Percentiles rank a stretch among this genome's conserved stretches.
Conservation (phyloP, 345 rosid species). For the Eucalyptus lansdowneana region DNA sequence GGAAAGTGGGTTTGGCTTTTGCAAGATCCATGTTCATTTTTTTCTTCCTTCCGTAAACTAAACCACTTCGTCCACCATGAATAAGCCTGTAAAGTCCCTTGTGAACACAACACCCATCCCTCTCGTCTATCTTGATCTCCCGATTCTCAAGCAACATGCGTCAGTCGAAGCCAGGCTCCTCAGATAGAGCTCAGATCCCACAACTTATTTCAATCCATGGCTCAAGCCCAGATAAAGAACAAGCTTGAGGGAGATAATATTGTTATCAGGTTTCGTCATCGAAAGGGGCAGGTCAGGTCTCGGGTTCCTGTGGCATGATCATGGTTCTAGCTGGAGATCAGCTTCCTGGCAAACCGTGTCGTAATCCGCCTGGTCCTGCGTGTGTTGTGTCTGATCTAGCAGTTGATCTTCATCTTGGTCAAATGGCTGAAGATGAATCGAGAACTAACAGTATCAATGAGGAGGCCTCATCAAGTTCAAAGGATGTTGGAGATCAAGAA, state of each 20-base stretch:
- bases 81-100: not conserved
- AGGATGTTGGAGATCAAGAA: slow-evolving; percentile 11
- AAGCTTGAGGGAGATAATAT: not conserved
- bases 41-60: slow-evolving; percentile 8
- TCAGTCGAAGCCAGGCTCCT: not conserved
- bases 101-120: not conserved
- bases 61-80: not conserved
- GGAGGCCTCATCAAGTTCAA: slow-evolving; percentile 33
- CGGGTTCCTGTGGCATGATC: slow-evolving; percentile 31
- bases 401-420: slow-evolving; percentile 14
- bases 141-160: not conserved
- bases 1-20: slow-evolving; percentile 42
- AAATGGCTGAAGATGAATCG: slow-evolving; percentile 81
- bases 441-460: slow-evolving; percentile 34
- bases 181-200: not conserved
- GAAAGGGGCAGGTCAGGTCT: not conserved
- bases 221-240: not conserved
- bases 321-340: slow-evolving; percentile 48
- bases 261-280: not conserved
- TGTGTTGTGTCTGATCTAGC: not conserved
- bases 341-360: not conserved
- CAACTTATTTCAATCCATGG: not conserved
- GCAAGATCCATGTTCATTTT: slow-evolving; percentile 18
- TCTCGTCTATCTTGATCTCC: not conserved
- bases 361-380: not conserved